Base-by-base conservation (phyloP, 371 early-diverging fungal genomes). In the Batkoa obscura region DNA sequence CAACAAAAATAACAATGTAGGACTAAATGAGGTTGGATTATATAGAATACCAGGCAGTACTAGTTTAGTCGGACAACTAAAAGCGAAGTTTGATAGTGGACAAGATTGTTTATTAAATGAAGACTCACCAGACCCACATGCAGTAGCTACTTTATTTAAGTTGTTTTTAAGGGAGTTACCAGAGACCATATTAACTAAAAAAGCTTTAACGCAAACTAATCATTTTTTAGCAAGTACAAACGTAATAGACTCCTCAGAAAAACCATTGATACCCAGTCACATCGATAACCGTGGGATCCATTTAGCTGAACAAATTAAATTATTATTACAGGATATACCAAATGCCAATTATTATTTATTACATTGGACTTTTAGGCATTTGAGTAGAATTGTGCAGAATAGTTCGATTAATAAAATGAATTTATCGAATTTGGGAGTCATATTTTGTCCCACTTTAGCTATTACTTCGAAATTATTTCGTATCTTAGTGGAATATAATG, bases 11-110 rank as follows among this genome's bases (percentile, higher is more conserved):
- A 15, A 6, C 35, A 37, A 37, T 15, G 35, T 53, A 53, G 53
- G 53, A n/a, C 38, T 53, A 30, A 53, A 53, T 53, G 53, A 53
- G 31, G 42, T 53, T 41, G 53, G 53, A 17, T 31, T 53, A 6
- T 53, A 53, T 50, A 50, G 53, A 30, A 53, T 53, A 5, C 53
- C 53, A 38, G 53, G 53, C 4, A 38, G 39, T 15, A 37, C 53
- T n/a, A 37, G 17, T 37, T 6, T 37, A 41, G 53, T 53, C 2
- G 15, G 8, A 8, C 31, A 35, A 41, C 31, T 53, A 6, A 53
- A 38, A 31, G 15, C 35, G 2, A n/a, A 35, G 10, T 53, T 53
- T 15, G 53, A 53, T 31, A 10, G 23, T 13, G 53, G 53, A 13
- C n/a, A 34, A 12, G 53, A 53, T 53, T 53, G 35, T 34, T 36